Conservation (phyloP, 139 green algal genomes). For the Chlorella sp. region DNA sequence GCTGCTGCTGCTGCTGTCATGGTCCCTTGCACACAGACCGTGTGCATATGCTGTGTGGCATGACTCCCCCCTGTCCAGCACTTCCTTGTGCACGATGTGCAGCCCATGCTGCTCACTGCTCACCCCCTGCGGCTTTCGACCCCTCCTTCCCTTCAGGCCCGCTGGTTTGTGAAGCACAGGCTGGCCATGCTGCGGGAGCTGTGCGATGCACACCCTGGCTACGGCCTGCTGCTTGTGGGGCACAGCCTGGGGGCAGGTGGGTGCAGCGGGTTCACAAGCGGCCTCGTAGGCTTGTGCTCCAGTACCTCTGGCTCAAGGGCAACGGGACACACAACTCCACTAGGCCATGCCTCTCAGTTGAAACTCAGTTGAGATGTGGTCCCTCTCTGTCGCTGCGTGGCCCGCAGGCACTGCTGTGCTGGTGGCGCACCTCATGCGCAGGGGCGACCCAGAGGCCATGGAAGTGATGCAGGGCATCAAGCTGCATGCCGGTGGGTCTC, state of each 20-base stretch:
- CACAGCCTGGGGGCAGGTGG: constrained; percentile 2
- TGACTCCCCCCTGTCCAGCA: too few species aligned
- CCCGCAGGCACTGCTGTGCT: not conserved
- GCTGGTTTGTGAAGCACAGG: constrained; percentile 16
- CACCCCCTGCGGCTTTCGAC: not conserved
- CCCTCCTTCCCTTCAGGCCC: not conserved
- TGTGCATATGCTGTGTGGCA: too few species aligned
- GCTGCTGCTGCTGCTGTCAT: not conserved
- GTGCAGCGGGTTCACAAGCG: too few species aligned
- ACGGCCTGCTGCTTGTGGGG: not conserved
- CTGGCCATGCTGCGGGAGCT: not conserved
- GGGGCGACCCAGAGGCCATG: not conserved
- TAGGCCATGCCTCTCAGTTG: too few species aligned
- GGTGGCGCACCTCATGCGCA: not conserved
- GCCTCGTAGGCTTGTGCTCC: too few species aligned
- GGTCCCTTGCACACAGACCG: too few species aligned
- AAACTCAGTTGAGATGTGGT: too few species aligned
- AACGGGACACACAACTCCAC: too few species aligned
- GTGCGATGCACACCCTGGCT: not conserved
- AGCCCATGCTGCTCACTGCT: not conserved
- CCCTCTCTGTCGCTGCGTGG: too few species aligned
- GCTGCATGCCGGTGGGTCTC: not conserved
- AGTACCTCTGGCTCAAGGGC: too few species aligned
- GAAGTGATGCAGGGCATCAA: not conserved
- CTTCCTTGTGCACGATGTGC: too few species aligned